Evolutionary conservation across 2,329 filamentous ascomycete genomes (phyloP), one percentile per base, ranked within the genome.

Genomic region (Cercospora sp.): DNA sequence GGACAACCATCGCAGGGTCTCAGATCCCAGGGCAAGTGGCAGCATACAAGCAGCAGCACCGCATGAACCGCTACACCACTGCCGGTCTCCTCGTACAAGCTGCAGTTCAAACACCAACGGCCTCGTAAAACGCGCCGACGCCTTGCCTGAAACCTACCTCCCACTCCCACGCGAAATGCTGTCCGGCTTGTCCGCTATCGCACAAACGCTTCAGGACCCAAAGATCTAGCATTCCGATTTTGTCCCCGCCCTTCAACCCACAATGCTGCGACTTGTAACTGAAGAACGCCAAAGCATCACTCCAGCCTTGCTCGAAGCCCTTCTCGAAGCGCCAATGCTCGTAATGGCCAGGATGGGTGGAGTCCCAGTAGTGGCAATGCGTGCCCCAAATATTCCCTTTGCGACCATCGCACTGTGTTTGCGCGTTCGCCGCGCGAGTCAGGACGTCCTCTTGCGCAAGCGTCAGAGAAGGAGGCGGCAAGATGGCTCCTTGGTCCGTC

Each of bases 221-320:
- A n/a, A 87, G 70, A 67, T 89, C 86, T 48, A 87, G 68, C 75
- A 82, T 84, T 7, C 86, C 86, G 76, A 89, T 86, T 73, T 79
- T 84, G 74, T 87, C 86, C 6, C 78, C 83, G 1, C 80, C 81
- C 4, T 75, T 73, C 18, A 81, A 65, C 2, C 73, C 72, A 1
- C 76, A 74, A 55, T 79, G 74, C 4, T 36, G 55, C n/a, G 51
- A 75, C 74, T 36, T 80, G 78, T 70, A 80, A 79, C 79, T 77
- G 67, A 86, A 87, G 74, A 89, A 88, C 0, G 73, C 74, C 63
- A 80, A 69, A 0, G 85, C 86, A 77, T 89, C 87, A n/a, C 78
- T 78, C 71, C 83, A 88, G 0, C 86, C 87, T 0, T 85, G 72
- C 20, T 84, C 81, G 84, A 84, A 89, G 1, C 87, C 87, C n/a